Evolutionary conservation across 2,329 filamentous ascomycete genomes (phyloP).

Genomic region (Exophiala oligosperma): DNA sequence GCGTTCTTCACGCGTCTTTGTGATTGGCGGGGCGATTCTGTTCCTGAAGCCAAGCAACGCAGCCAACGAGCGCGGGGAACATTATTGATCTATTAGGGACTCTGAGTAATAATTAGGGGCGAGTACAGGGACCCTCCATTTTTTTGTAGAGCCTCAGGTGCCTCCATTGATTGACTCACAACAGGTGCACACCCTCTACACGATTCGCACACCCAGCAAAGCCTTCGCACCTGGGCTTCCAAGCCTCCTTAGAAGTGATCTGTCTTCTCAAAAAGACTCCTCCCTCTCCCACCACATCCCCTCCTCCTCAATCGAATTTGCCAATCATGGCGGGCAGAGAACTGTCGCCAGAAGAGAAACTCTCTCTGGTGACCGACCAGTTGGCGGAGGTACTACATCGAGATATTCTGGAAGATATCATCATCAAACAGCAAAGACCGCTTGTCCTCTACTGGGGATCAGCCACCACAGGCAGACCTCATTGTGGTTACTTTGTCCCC

Average conservation of each 20-base stretch:
- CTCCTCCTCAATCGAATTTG: neutral
- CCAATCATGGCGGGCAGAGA: conserved; percentile 29
- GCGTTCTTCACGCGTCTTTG: neutral
- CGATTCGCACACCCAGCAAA: neutral
- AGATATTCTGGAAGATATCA: conserved; percentile 46
- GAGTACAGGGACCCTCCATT: neutral
- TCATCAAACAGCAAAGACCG: conserved; percentile 63
- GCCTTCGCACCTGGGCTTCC: neutral
- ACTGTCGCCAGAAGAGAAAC: conserved; percentile 54
- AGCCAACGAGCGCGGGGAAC: neutral
- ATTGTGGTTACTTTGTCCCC: conserved; percentile 86
- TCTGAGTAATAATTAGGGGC: neutral
- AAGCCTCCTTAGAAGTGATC: neutral
- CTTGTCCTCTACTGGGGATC: conserved; percentile 86
- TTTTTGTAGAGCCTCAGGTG: neutral
- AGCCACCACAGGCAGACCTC: conserved; percentile 81
- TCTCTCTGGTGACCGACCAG: conserved; percentile 76
- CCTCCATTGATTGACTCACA: neutral
- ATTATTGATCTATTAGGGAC: neutral
- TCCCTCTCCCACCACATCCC: neutral
- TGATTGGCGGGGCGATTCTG: neutral
- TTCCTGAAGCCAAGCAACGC: neutral
- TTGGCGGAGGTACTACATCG: conserved; percentile 79
- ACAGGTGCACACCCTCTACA: neutral
- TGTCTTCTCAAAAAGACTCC: neutral